Evolutionary conservation across 306 rosid species (phyloP), one percentile per base, ranked within the genome.

Genomic region (Rosa chinensis): DNA sequence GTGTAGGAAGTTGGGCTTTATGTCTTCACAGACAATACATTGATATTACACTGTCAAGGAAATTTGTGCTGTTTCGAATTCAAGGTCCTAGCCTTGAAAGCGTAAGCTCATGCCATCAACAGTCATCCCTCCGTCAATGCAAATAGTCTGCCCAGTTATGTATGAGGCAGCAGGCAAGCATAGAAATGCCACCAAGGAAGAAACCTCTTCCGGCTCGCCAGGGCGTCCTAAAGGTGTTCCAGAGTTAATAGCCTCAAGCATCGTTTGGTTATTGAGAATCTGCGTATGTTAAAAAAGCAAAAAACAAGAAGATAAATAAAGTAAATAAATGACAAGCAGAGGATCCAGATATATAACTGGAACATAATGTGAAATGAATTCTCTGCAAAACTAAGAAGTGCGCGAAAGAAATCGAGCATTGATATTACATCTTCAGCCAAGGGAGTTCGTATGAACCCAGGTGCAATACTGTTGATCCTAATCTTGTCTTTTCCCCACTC

Each of bases 401-500:
- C 1, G 16, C 1, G 0, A 1, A 14, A 8, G 2, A 4, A 28
- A 61, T 42, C 20, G 59, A 45, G 9, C 23, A 18, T 7, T n/a
- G 48, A 63, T 40, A 9, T 75, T 81, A 81, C 86, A 0, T 1
- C 3, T 1, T 81, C 88, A 40, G 2, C 59, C 0, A 66, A 53
- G 10, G 91, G 86, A 23, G 96, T 89, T 73, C 4, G 75, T 12
- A 77, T 89, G 4, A 35, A n/a, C 63, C 88, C 82, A 14, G 93
- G 96, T 23, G 89, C 88, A 77, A 89, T 73, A 39, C 90, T 82
- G 48, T 91, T 91, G 5, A 81, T 77, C 81, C 93, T 89, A 80
- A 86, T 87, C 5, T 86, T 87, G 53, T 91, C 89, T 55, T 83
- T 85, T 43, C 88, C 93, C 93, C 93, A 89, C 37, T 89, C 93